These are phyloP conservation scores for Candida verbasci DNA, from an alignment of 805 yeast genomes.

Conservation along the genomic window DNA sequence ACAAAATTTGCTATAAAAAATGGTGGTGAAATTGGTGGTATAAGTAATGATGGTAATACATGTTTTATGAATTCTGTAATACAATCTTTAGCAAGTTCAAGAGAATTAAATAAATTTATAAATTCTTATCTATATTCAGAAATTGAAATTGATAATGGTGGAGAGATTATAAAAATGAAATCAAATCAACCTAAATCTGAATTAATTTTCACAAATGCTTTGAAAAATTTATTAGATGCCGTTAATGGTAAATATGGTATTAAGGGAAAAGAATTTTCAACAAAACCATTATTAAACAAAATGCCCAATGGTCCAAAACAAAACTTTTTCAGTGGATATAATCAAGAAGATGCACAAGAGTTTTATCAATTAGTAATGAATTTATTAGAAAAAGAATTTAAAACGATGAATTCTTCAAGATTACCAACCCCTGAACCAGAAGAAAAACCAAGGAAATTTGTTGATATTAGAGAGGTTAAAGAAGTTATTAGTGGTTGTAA, in stretches of 20 bases:
- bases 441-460: slow-evolving; percentile 10
- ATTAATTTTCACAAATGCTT: slow-evolving; percentile 49
- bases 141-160: slow-evolving; percentile 26
- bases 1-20: slow-evolving; percentile 42
- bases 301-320: slow-evolving; percentile 79
- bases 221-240: slow-evolving; percentile 48
- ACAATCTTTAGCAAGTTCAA: slow-evolving; percentile 76
- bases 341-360: slow-evolving; percentile 96
- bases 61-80: slow-evolving; percentile 92
- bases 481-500: slow-evolving; percentile 36
- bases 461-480: slow-evolving; percentile 16
- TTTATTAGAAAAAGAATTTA: slow-evolving; percentile 58
- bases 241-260: slow-evolving; percentile 54
- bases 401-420: slow-evolving; percentile 21
- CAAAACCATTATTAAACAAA: slow-evolving; percentile 54
- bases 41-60: slow-evolving; percentile 86
- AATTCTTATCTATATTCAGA: slow-evolving; percentile 33
- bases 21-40: slow-evolving; percentile 81
- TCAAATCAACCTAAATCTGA: slow-evolving; percentile 20
- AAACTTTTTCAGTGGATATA: slow-evolving; percentile 75
- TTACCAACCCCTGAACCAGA: slow-evolving; percentile 21
- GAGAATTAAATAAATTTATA: slow-evolving; percentile 53
- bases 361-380: slow-evolving; percentile 78
- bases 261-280: slow-evolving; percentile 56
- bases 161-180: no score